Conservation (phyloP, 2,329 filamentous ascomycete species). For the Fusarium bulbicola region DNA sequence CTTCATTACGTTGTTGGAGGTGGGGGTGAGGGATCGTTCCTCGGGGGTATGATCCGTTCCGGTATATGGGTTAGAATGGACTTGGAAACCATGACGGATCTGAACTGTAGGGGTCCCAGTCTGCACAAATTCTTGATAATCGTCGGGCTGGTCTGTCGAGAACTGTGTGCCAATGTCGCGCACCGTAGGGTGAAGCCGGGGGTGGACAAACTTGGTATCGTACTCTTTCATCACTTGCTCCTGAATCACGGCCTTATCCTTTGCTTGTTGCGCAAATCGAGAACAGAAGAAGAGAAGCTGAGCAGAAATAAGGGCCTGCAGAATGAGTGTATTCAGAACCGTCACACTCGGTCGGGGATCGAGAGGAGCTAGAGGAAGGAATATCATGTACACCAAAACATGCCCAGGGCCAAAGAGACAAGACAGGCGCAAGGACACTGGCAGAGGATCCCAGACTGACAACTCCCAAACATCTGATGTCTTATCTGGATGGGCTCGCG, state of each 20-base stretch:
- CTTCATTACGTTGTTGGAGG: constrained; percentile 50
- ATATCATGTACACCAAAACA: constrained; percentile 88
- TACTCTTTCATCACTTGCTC: constrained; percentile 96
- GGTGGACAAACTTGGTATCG: constrained; percentile 94
- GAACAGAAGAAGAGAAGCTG: constrained; percentile 80
- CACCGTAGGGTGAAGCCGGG: constrained; percentile 82
- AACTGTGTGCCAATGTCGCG: constrained; percentile 83
- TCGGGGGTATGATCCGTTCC: constrained; percentile 61
- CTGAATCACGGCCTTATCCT: constrained; percentile 85
- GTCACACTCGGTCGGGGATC: constrained; percentile 87
- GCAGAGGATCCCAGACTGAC: constrained; percentile 90
- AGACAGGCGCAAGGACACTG: constrained; percentile 82
- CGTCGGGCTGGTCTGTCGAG: constrained; percentile 57
- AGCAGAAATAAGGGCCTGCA: constrained; percentile 77
- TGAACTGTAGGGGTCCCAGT: constrained; percentile 65
- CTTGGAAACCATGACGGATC: constrained; percentile 80
- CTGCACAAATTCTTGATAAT: constrained; percentile 56
- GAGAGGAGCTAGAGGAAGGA: constrained; percentile 78
- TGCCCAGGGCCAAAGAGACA: constrained; percentile 94
- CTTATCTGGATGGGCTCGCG: constrained; percentile 83
- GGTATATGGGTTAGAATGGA: constrained; percentile 83
- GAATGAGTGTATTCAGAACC: constrained; percentile 81
- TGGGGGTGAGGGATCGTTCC: constrained; percentile 50
- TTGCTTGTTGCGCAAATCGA: constrained; percentile 83
- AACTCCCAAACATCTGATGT: constrained; percentile 94